Percentiles rank a stretch among this genome's conserved stretches.
phyloP scores from a whole-genome alignment of 164 flowering plant species.

The Cinnamomum chago region DNA sequence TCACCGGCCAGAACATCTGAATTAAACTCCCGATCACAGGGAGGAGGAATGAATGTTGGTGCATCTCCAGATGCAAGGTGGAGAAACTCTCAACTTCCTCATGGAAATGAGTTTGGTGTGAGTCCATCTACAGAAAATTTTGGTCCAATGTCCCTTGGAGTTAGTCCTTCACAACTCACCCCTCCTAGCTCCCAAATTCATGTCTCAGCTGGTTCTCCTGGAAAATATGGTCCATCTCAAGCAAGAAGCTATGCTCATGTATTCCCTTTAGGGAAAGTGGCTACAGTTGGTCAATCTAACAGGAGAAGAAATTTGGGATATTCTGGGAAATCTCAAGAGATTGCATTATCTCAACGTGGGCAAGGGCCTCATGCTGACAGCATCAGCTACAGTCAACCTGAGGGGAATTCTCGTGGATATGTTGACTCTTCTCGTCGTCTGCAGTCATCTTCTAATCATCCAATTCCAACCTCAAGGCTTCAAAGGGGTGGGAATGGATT shows the following conservation, averaged over 20 bases:
- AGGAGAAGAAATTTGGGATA: conserved; percentile 72
- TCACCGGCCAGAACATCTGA: conserved; percentile 85
- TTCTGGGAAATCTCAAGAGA: conserved; percentile 58
- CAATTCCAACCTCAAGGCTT: conserved; percentile 42
- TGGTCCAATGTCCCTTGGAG: conserved; percentile 80
- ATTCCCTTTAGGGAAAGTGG: conserved; percentile 79
- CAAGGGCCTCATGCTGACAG: conserved; percentile 47
- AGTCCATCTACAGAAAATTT: conserved; percentile 64
- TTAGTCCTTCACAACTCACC: conserved; percentile 94
- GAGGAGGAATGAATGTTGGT: conserved; percentile 52
- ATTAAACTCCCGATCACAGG: conserved; percentile 52
- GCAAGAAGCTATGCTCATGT: conserved; percentile 74
- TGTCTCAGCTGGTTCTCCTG: conserved; percentile 71
- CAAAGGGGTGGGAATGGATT: conserved; percentile 42
- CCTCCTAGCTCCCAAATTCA: conserved; percentile 76
- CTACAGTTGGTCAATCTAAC: conserved; percentile 50
- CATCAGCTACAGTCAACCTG: conserved; percentile 34
- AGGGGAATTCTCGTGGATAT: conserved; percentile 46
- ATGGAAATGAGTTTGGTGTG: conserved; percentile 75
- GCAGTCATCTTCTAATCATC: conserved; percentile 32
- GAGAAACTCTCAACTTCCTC: conserved; percentile 53
- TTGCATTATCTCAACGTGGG: conserved; percentile 49
- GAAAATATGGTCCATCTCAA: conserved; percentile 87
- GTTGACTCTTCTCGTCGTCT: conserved; percentile 38
- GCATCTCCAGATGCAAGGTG: conserved; percentile 76